A percentile compares a stretch with the other conserved stretches of the same genome.
Conservation (phyloP, 2,329 filamentous ascomycete genomes). For the Fusarium sp. region DNA sequence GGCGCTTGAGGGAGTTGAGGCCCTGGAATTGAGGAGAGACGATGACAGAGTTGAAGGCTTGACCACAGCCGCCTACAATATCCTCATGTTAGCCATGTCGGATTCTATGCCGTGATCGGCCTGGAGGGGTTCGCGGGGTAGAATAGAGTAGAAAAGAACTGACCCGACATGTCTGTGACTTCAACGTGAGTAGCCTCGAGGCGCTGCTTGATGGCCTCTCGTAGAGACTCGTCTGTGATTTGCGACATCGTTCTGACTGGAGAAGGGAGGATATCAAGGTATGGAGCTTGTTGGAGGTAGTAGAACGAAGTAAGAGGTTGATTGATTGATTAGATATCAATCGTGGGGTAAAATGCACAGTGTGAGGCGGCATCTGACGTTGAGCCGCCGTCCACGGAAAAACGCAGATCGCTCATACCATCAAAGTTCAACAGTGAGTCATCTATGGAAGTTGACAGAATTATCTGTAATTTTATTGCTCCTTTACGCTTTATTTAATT, state of each 20-base stretch:
- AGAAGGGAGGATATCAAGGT: background rate
- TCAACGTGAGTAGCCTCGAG: conserved; percentile 83
- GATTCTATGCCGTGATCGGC: conserved; percentile 7
- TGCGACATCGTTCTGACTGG: conserved; percentile 56
- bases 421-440: background rate
- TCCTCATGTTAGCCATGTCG: conserved; percentile 8
- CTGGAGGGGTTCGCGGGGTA: conserved; percentile 24
- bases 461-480: too few relatives aligned
- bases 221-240: conserved; percentile 79
- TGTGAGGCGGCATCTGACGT: conserved; percentile 1
- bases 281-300: conserved; percentile 2
- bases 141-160: conserved; percentile 34
- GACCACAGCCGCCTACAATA: conserved; percentile 65
- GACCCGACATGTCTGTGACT: conserved; percentile 93
- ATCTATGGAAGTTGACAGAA: background rate
- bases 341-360: conserved; percentile 37
- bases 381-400: background rate
- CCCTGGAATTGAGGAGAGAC: conserved; percentile 74
- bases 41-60: conserved; percentile 68
- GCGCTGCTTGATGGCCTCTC: conserved; percentile 72
- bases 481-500: background rate
- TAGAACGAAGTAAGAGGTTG: conserved; percentile 21
- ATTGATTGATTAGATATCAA: conserved; percentile 52
- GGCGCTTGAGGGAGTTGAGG: conserved; percentile 82
- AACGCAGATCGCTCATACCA: background rate